Percentiles rank a stretch among this genome's conserved stretches.
phyloP scores from a whole-genome alignment of 768 basidiomycete species.

The Lepiota subincarnata region DNA sequence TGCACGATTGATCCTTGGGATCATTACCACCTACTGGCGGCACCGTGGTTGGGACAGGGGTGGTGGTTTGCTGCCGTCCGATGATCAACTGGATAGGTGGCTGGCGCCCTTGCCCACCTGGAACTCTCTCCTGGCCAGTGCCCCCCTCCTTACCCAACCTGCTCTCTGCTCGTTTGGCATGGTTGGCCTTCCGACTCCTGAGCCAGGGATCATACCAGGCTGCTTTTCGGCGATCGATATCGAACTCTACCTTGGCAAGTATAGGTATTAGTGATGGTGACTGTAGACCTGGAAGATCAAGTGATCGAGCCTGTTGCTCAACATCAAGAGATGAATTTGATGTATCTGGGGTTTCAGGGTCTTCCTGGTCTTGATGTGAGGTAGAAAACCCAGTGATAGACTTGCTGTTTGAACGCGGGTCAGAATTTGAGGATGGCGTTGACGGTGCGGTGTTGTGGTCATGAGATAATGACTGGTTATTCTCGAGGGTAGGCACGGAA shows the following conservation, averaged over 20 bases:
- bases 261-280: conserved; percentile 72
- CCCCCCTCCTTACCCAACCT: conserved; percentile 19
- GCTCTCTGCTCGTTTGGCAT: conserved; percentile 54
- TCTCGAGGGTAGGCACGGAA: conserved; percentile 35
- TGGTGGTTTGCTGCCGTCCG: conserved; percentile 41
- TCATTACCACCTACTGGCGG: conserved; percentile 9
- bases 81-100: conserved; percentile 51
- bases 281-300: conserved; percentile 64
- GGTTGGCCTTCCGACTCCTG: conserved; percentile 56
- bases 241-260: conserved; percentile 93
- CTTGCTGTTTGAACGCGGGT: conserved; percentile 42
- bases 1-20: background rate
- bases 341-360: conserved; percentile 54
- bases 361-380: conserved; percentile 34
- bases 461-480: conserved; percentile 31
- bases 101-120: conserved; percentile 22
- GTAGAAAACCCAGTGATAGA: conserved; percentile 43
- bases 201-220: conserved; percentile 87
- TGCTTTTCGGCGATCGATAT: conserved; percentile 78
- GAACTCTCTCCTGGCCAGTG: conserved; percentile 16
- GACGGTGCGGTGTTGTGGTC: conserved; percentile 45
- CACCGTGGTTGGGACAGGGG: conserved; percentile 25
- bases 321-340: conserved; percentile 30
- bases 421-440: conserved; percentile 51
- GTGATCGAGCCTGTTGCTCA: conserved; percentile 34